phyloP scores from a whole-genome alignment of 805 yeast genomes.

The Candida incommunis region DNA sequence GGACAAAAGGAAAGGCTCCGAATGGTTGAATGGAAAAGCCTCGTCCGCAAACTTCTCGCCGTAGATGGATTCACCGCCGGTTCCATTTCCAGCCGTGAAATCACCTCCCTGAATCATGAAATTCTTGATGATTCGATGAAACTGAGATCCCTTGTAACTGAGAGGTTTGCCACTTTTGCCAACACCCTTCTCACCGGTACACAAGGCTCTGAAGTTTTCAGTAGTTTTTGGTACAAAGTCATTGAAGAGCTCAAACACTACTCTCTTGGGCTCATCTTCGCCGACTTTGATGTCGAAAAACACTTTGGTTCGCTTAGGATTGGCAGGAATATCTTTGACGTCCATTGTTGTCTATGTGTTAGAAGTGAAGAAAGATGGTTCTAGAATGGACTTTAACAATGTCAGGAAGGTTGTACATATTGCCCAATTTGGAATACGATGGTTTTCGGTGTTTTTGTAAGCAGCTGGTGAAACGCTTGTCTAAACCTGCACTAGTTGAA shows the following conservation, averaged over 20 bases:
- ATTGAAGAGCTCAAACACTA: slow-evolving; percentile 53
- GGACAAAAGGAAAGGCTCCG: slow-evolving; percentile 72
- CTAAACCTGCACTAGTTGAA: too few relatives aligned
- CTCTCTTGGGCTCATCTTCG: slow-evolving; percentile 54
- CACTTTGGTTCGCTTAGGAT: slow-evolving; percentile 33
- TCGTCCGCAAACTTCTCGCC: slow-evolving; percentile 88
- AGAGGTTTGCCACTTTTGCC: slow-evolving; percentile 51
- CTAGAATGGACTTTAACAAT: background rate
- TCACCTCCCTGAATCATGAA: slow-evolving; percentile 97
- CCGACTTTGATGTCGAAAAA: slow-evolving; percentile 72
- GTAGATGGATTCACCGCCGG: slow-evolving; percentile 73
- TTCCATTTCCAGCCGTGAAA: slow-evolving; percentile 57
- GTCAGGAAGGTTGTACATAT: background rate
- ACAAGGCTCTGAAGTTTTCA: slow-evolving; percentile 76
- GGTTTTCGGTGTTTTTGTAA: too few relatives aligned
- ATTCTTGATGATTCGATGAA: slow-evolving; percentile 76
- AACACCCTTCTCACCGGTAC: slow-evolving; percentile 77
- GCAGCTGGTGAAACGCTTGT: too few relatives aligned
- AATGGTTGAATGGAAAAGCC: slow-evolving; percentile 62
- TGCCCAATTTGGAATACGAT: background rate
- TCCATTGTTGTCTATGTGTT: background rate
- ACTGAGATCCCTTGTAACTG: slow-evolving; percentile 68
- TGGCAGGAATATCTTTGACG: background rate
- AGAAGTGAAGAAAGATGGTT: background rate
- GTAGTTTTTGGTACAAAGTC: slow-evolving; percentile 72